These are phyloP conservation scores for Hyphopichia wangnamkhiaoensis DNA, from an alignment of 1,139 yeast genomes.

Conservation along the genomic window DNA sequence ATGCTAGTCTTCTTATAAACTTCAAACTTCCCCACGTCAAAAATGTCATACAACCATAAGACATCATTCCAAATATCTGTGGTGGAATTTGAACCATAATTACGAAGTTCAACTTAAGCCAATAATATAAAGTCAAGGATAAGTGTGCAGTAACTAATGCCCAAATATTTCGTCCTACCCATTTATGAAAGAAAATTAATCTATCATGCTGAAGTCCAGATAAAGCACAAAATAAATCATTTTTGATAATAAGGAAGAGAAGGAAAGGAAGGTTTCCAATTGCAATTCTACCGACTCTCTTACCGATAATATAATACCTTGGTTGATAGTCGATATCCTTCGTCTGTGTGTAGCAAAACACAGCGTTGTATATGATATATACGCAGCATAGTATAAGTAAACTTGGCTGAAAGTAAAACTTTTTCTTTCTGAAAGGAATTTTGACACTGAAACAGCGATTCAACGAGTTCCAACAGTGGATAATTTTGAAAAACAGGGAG, in stretches of 20 bases:
- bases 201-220: conserved; percentile 48
- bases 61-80: conserved; percentile 51
- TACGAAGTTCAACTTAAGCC: conserved; percentile 40
- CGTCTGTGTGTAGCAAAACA: conserved; percentile 30
- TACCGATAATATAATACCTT: conserved; percentile 39
- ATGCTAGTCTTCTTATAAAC: conserved; percentile 40
- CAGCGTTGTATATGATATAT: conserved; percentile 31
- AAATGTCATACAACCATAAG: conserved; percentile 38
- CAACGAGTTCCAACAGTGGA: conserved; percentile 29
- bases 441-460: conserved; percentile 26
- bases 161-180: conserved; percentile 47
- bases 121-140: conserved; percentile 33
- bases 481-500: conserved; percentile 22
- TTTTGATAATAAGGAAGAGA: conserved; percentile 37
- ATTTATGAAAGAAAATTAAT: conserved; percentile 39
- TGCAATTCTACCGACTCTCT: conserved; percentile 44
- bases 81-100: conserved; percentile 51
- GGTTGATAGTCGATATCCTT: conserved; percentile 43
- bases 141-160: conserved; percentile 39
- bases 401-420: conserved; percentile 43
- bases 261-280: conserved; percentile 45
- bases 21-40: conserved; percentile 40
- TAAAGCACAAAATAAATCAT: conserved; percentile 40
- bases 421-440: conserved; percentile 17
- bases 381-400: conserved; percentile 26